phyloP scores from a whole-genome alignment of 441 rosid species.

The Pelargonium citronellum region DNA sequence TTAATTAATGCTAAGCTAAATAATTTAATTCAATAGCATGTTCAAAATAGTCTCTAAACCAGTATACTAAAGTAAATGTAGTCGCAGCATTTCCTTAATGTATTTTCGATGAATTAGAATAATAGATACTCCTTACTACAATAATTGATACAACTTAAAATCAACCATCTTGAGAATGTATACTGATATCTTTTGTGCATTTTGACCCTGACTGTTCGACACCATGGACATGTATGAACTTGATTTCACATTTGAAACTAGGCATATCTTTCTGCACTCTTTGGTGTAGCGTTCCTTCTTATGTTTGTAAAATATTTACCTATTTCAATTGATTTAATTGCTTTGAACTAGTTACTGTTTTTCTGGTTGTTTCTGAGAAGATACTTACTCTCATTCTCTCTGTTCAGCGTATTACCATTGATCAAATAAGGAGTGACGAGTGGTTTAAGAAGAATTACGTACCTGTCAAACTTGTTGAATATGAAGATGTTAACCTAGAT shows the following conservation, averaged over 20 bases:
- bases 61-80: no score
- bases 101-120: no score
- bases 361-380: conserved; percentile 23
- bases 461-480: conserved; percentile 67
- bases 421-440: conserved; percentile 66
- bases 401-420: conserved; percentile 76
- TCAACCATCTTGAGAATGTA: not conserved
- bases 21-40: no score
- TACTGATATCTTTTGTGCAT: not conserved
- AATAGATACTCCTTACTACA: no score
- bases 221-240: not conserved
- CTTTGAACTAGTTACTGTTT: conserved; percentile 11
- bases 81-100: no score
- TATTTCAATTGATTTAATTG: conserved; percentile 4
- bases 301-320: not conserved
- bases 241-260: conserved; percentile 13
- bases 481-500: conserved; percentile 87
- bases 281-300: conserved; percentile 7
- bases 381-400: conserved; percentile 5
- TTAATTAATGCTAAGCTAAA: not conserved
- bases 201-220: not conserved
- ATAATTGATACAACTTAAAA: no score
- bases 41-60: no score
- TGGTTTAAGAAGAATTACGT: conserved; percentile 69
- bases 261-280: not conserved